A percentile compares a stretch with the other conserved stretches of the same genome.
Conservation (phyloP, 129 eudicot genomes). For the Glebionis coronaria region DNA sequence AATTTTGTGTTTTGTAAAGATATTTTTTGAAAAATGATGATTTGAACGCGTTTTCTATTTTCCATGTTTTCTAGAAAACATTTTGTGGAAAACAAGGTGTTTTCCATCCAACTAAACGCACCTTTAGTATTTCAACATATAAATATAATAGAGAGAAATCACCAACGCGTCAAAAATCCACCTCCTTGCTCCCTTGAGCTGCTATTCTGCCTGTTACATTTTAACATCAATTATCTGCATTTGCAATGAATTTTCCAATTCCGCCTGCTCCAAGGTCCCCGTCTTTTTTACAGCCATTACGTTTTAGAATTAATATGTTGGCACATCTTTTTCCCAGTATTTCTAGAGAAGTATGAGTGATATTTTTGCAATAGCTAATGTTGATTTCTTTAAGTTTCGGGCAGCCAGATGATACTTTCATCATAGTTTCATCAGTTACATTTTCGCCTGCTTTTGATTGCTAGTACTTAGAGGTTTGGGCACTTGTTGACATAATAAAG, state of each 20-base stretch:
- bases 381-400: conserved; percentile 72
- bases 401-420: conserved; percentile 56
- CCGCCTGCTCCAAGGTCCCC: conserved; percentile 90
- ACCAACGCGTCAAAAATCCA: no score
- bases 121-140: no score
- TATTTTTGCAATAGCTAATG: conserved; percentile 84
- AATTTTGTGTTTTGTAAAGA: no score
- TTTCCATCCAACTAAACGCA: no score
- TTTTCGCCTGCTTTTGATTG: conserved; percentile 67
- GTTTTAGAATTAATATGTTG: conserved; percentile 41
- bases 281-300: conserved; percentile 72
- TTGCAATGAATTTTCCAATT: conserved; percentile 55
- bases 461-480: conserved; percentile 78
- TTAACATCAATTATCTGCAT: no score
- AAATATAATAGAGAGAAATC: no score
- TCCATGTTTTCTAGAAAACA: no score
- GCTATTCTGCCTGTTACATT: no score
- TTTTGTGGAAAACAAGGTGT: no score
- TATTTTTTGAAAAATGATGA: no score
- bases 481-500: conserved; percentile 41
- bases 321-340: conserved; percentile 54
- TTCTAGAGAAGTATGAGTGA: conserved; percentile 59
- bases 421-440: conserved; percentile 57
- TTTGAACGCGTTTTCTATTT: no score
- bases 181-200: no score